Conservation (phyloP, 2,329 filamentous ascomycete genomes). For the Ceratocystis variospora region DNA sequence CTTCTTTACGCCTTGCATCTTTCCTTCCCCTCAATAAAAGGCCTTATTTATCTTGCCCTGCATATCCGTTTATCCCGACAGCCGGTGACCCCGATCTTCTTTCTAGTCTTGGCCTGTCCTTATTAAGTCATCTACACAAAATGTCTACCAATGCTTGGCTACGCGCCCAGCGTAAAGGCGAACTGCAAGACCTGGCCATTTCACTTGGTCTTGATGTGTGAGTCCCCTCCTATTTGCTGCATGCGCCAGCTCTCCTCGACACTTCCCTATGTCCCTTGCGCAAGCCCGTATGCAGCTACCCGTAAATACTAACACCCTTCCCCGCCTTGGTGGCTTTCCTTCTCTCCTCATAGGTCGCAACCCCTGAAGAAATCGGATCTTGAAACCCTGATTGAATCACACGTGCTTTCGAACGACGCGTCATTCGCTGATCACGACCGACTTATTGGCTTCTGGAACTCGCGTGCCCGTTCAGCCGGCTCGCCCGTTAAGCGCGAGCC, state of each 20-base stretch:
- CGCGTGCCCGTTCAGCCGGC: constrained; percentile 42
- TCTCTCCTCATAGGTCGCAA: constrained; percentile 42
- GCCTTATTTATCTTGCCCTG: neutral
- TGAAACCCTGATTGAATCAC: constrained; percentile 58
- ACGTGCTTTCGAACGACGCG: constrained; percentile 54
- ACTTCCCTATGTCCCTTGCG: neutral
- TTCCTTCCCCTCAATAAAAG: neutral
- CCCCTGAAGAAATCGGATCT: constrained; percentile 66
- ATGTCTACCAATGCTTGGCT: constrained; percentile 65
- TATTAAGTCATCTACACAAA: neutral
- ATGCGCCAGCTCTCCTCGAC: neutral
- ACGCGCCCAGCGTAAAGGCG: constrained; percentile 66
- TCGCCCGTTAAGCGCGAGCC: constrained; percentile 49
- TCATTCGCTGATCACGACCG: constrained; percentile 48
- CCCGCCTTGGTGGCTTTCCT: neutral
- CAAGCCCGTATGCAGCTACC: neutral
- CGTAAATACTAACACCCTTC: neutral
- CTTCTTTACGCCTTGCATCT: constrained; percentile 9
- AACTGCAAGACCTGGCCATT: constrained; percentile 61
- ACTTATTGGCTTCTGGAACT: constrained; percentile 64
- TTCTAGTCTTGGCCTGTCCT: neutral
- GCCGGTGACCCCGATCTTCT: neutral
- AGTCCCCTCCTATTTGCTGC: constrained; percentile 26
- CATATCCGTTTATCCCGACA: constrained; percentile 11
- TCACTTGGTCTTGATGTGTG: constrained; percentile 60